These are phyloP conservation scores for Aegle marmelos DNA, from an alignment of 345 rosid species.

Conservation along the genomic window DNA sequence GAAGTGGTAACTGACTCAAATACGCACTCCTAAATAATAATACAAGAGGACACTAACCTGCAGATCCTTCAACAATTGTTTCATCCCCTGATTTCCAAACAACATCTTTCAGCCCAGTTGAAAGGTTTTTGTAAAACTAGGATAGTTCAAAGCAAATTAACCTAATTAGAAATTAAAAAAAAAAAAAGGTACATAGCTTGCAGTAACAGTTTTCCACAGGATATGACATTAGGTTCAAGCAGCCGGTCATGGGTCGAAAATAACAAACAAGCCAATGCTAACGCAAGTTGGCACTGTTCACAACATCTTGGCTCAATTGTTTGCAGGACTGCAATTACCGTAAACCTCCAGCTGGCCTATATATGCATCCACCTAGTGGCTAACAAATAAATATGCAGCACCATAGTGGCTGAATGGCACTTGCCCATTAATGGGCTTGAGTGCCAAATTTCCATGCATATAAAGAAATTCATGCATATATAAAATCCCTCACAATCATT, in stretches of 20 bases:
- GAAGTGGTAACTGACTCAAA: neutral
- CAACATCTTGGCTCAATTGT: neutral
- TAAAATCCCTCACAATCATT: neutral
- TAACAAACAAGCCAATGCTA: neutral
- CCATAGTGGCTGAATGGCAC: neutral
- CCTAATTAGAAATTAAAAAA: neutral
- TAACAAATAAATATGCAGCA: neutral
- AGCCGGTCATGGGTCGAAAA: neutral
- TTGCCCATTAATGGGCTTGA: neutral
- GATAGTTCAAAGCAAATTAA: conserved; percentile 4
- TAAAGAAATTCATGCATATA: neutral
- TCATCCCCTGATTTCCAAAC: conserved; percentile 86
- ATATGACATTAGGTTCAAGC: neutral
- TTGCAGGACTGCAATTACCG: neutral
- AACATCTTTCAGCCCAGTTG: conserved; percentile 84
- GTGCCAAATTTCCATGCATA: neutral
- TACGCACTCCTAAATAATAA: too few relatives aligned
- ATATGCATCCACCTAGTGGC: neutral
- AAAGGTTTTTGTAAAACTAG: conserved; percentile 83
- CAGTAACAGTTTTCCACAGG: neutral
- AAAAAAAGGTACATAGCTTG: neutral
- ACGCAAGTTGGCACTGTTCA: neutral
- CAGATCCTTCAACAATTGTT: conserved; percentile 40
- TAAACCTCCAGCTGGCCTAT: neutral
- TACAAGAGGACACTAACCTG: neutral